Base-by-base conservation (phyloP, 2,329 filamentous ascomycete species). In the Penicillium sp. region DNA sequence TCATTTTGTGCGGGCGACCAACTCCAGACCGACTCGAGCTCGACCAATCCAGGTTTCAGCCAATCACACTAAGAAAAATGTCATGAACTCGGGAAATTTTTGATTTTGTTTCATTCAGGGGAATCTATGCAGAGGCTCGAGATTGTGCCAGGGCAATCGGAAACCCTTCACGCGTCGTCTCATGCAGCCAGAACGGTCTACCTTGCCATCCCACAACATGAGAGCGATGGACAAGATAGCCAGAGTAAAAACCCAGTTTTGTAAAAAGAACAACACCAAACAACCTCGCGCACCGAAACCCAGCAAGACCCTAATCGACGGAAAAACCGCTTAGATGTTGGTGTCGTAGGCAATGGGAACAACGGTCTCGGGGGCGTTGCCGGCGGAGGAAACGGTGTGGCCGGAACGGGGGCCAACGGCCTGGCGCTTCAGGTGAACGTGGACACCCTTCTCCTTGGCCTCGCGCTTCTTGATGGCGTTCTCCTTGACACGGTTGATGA, bases 321-420 rank as follows among this genome's bases (percentile, higher is more conserved):
- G 28, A 43, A 57, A 57, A 69, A 71, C 70, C 72, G 70, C 77
- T 88, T 95, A 99, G 82, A 99, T 98, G 79, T 92, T 94, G 76
- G 95, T 99, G 87, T 98, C 95, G 89, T 98, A 99, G 77, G 95
- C 83, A 74, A 98, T 87, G 73, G 94, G 93, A 67, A 89, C 88
- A 76, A 98, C 88, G 74, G 91, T 97, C 89, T 97, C 92, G 68
- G 93, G 92, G 79, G 88, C 85, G 85, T 92, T 91, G 79, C 92
- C 89, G 83, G 88, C 88, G 75, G 89, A 83, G 75, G 87, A 90
- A 79, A 98, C 87, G 68, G 89, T 93, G 80, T 87, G 86, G 70
- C 91, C 89, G 70, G 90, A 89, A 72, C 95, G 87, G 80, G 95
- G 95, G 79, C 85, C 85, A 73, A 82, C 83, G 70, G 95, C 89